Evolutionary conservation across 2,329 filamentous ascomycete genomes (phyloP).

Genomic region (Davidsoniella virescens): DNA sequence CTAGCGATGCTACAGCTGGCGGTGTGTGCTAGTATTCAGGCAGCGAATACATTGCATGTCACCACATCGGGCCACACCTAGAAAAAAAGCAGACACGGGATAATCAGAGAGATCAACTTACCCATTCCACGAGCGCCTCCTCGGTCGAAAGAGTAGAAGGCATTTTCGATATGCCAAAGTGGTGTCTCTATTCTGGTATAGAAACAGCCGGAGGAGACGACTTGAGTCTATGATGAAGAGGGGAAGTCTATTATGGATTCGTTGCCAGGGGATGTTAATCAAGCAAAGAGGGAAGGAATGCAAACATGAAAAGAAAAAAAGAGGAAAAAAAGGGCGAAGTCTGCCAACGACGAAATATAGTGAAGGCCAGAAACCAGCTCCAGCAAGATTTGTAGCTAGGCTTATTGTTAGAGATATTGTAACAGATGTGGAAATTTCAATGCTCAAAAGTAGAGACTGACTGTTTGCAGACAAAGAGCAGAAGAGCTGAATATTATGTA

Average conservation of each 20-base stretch:
- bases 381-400: not conserved
- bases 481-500: no score
- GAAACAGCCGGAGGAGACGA: conserved; percentile 8
- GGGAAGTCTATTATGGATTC: not conserved
- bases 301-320: not conserved
- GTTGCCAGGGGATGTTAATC: not conserved
- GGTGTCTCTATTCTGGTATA: not conserved
- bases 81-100: not conserved
- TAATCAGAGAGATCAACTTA: conserved; percentile 3
- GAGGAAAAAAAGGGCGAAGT: not conserved
- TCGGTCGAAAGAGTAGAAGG: conserved; percentile 8
- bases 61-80: not conserved
- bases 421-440: no score
- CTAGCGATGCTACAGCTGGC: not conserved
- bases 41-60: not conserved
- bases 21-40: not conserved
- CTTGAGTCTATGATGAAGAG: not conserved
- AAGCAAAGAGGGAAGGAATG: conserved; percentile 2
- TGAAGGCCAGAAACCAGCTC: conserved; percentile 8
- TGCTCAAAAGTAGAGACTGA: no score
- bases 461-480: no score
- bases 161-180: conserved; percentile 6
- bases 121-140: conserved; percentile 13
- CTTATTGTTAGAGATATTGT: no score
- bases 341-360: not conserved